These are phyloP conservation scores for Aspergillus asperescens DNA, from an alignment of 495 filamentous ascomycete species.

Conservation along the genomic window DNA sequence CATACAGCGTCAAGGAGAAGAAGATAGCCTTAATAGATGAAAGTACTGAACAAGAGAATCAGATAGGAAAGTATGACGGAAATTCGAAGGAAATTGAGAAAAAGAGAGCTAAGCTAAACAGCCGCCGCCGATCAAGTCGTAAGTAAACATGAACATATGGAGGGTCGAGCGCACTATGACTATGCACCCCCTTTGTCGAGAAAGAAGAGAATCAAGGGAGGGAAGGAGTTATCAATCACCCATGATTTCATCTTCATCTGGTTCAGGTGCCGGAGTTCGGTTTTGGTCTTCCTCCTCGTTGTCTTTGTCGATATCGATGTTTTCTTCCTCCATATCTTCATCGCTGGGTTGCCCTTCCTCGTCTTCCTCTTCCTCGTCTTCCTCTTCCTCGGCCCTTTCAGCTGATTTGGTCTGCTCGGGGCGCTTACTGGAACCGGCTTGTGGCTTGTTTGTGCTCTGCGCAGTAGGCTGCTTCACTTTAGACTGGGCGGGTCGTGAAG, in stretches of 20 bases:
- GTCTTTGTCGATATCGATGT: conserved; percentile 49
- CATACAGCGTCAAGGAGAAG: background rate
- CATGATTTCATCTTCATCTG: conserved; percentile 63
- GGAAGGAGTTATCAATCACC: conserved; percentile 49
- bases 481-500: conserved; percentile 19
- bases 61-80: background rate
- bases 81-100: background rate
- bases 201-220: conserved; percentile 10
- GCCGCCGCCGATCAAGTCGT: background rate
- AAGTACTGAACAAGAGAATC: background rate
- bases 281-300: conserved; percentile 41
- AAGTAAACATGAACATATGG: background rate
- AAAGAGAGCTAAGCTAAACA: background rate
- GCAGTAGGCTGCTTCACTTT: conserved; percentile 48
- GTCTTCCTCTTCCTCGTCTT: conserved; percentile 13
- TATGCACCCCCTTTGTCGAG: background rate
- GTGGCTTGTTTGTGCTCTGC: conserved; percentile 28
- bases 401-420: conserved; percentile 29
- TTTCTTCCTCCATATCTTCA: conserved; percentile 36
- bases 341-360: background rate
- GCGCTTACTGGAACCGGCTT: conserved; percentile 31
- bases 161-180: background rate
- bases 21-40: background rate
- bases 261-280: conserved; percentile 37
- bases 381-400: conserved; percentile 38